A percentile compares a stretch with the other conserved stretches of the same genome.
These are phyloP conservation scores for Tylopilus rubrobrunneus DNA, from an alignment of 768 basidiomycete species.

Conservation along the genomic window DNA sequence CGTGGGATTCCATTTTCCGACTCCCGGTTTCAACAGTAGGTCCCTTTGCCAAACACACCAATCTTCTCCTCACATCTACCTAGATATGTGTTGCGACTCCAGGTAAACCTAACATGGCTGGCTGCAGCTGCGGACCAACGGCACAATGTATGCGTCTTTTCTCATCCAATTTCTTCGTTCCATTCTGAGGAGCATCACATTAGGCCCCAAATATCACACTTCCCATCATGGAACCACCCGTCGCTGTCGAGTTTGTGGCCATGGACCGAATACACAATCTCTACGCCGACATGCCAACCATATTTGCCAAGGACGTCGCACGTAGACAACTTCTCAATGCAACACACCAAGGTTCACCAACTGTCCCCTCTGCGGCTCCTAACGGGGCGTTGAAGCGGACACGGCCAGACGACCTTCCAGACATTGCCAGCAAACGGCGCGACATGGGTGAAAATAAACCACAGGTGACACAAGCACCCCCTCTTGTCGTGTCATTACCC, in stretches of 20 bases:
- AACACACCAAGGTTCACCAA: conserved; percentile 24
- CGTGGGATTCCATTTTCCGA: conserved; percentile 48
- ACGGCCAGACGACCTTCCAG: conserved; percentile 48
- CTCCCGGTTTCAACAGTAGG: conserved; percentile 55
- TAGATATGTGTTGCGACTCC: conserved; percentile 60
- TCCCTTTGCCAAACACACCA: conserved; percentile 11
- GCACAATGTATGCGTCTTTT: conserved; percentile 39
- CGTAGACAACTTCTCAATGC: conserved; percentile 37
- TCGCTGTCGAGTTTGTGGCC: conserved; percentile 46
- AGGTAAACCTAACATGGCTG: conserved; percentile 69
- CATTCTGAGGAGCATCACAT: conserved; percentile 1
- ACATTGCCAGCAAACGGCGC: conserved; percentile 56
- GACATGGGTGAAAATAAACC: conserved; percentile 64
- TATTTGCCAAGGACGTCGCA: conserved; percentile 62
- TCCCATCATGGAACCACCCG: conserved; percentile 56
- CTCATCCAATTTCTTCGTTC: background rate
- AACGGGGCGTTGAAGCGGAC: conserved; percentile 55
- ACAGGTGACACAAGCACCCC: conserved; percentile 42
- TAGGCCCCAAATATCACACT: conserved; percentile 38
- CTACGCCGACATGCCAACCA: conserved; percentile 54
- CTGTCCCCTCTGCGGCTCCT: conserved; percentile 13
- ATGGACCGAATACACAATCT: conserved; percentile 62
- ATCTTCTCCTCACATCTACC: conserved; percentile 11
- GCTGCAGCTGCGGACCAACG: conserved; percentile 64
- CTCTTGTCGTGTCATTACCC: conserved; percentile 16